phyloP scores from a whole-genome alignment of 1,284 basidiomycete genomes.

The Ustilago trichophora region DNA sequence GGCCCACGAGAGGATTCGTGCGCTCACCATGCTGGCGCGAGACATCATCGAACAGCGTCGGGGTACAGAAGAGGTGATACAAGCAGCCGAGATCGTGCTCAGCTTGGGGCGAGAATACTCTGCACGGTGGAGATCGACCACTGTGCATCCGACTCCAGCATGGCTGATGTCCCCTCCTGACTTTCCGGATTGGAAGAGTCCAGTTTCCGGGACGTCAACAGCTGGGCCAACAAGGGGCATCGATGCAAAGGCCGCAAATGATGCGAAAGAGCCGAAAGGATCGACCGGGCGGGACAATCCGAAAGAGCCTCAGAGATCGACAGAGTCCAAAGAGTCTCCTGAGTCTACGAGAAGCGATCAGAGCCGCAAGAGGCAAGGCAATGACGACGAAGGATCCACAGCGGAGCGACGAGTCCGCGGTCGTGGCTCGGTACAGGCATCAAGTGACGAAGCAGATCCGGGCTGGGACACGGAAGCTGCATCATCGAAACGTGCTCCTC shows the following conservation, averaged over 20 bases:
- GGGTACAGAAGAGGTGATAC: background rate
- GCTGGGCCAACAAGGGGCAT: no score
- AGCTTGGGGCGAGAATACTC: background rate
- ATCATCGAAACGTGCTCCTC: background rate
- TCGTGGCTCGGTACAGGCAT: constrained; percentile 6
- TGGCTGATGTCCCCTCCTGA: constrained; percentile 15
- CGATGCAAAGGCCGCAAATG: no score
- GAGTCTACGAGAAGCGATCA: background rate
- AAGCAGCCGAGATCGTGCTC: background rate
- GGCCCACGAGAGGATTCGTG: background rate
- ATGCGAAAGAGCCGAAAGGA: no score
- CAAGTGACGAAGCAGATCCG: no score
- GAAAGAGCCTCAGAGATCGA: no score
- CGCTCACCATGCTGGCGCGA: background rate
- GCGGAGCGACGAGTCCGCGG: constrained; percentile 1
- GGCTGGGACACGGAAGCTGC: background rate
- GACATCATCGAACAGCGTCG: background rate
- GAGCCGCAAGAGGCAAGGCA: background rate
- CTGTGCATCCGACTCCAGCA: background rate
- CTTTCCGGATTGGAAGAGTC: constrained; percentile 2
- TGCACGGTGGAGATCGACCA: background rate
- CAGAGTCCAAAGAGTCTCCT: background rate
- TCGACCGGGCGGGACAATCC: no score
- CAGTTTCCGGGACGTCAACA: background rate
- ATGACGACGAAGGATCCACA: background rate